Conservation (phyloP, 208 protist genomes). For the Trypanosoma lewisi region DNA sequence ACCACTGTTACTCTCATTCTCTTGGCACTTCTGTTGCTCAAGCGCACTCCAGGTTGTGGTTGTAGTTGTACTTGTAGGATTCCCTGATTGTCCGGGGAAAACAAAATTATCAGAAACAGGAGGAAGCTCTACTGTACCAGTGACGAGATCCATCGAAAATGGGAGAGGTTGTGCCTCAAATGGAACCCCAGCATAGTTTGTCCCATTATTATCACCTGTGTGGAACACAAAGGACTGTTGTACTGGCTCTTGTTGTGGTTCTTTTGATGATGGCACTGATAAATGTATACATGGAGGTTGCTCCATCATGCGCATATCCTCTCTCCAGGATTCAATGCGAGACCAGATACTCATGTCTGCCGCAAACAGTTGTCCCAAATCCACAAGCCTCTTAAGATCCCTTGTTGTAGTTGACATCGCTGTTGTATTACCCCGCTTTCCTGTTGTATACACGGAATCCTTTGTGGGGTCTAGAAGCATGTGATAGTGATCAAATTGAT, state of each 20-base stretch:
- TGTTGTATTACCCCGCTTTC: background rate
- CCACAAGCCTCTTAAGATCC: slow-evolving; percentile 29
- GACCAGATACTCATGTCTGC: slow-evolving; percentile 34
- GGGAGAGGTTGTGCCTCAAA: slow-evolving; percentile 28
- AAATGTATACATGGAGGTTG: background rate
- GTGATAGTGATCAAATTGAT: slow-evolving; percentile 73
- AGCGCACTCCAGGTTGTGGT: background rate
- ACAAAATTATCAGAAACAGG: background rate
- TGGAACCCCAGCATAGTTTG: background rate
- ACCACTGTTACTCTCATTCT: slow-evolving; percentile 7
- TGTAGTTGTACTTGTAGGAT: background rate
- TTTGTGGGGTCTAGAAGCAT: slow-evolving; percentile 36
- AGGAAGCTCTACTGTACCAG: slow-evolving; percentile 14
- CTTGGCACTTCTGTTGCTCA: background rate
- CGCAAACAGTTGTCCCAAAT: slow-evolving; percentile 32
- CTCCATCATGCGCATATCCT: slow-evolving; percentile 7
- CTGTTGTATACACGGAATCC: slow-evolving; percentile 13
- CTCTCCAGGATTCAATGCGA: slow-evolving; percentile 21
- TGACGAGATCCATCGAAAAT: slow-evolving; percentile 26
- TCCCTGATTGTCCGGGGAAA: background rate
- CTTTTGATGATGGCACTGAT: background rate
- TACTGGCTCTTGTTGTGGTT: slow-evolving; percentile 6
- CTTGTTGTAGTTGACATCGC: background rate
- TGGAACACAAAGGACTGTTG: background rate
- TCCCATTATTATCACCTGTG: background rate